These are phyloP conservation scores for Fraxinus greggii DNA, from an alignment of 305 asterid species.

Conservation along the genomic window DNA sequence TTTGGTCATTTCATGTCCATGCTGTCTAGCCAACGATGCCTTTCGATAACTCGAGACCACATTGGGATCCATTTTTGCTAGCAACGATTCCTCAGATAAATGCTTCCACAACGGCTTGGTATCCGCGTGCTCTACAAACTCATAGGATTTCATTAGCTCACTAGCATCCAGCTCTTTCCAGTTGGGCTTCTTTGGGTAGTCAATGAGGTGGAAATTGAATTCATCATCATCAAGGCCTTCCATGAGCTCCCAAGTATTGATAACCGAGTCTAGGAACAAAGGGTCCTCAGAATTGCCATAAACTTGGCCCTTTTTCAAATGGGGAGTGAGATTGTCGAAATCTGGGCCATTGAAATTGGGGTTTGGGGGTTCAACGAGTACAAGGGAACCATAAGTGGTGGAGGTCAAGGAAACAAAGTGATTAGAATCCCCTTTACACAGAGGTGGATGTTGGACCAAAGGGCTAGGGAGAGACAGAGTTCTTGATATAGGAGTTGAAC, in stretches of 20 bases:
- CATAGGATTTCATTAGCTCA: conserved; percentile 55
- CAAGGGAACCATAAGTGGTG: conserved; percentile 46
- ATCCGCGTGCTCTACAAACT: conserved; percentile 66
- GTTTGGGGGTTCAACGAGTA: conserved; percentile 35
- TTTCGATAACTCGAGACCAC: conserved; percentile 52
- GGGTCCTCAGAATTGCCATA: conserved; percentile 30
- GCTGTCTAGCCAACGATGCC: conserved; percentile 46
- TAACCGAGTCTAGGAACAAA: conserved; percentile 40
- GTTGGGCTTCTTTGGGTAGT: conserved; percentile 31
- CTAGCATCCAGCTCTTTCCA: conserved; percentile 35
- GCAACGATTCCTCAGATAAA: conserved; percentile 69
- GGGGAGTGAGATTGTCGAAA: conserved; percentile 15
- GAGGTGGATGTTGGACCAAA: conserved; percentile 43
- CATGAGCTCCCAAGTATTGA: conserved; percentile 57
- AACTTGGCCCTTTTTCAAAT: conserved; percentile 19
- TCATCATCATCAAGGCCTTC: conserved; percentile 58
- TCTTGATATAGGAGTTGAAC: conserved; percentile 40
- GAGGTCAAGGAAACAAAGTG: conserved; percentile 46
- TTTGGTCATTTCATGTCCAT: conserved; percentile 32
- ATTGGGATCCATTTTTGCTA: conserved; percentile 56
- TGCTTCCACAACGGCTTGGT: conserved; percentile 89
- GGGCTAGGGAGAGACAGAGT: conserved; percentile 42
- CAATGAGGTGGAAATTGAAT: conserved; percentile 43
- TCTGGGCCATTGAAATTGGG: conserved; percentile 25
- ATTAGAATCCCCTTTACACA: conserved; percentile 38